Base-by-base conservation (phyloP, 1,284 basidiomycete genomes). In the Sphaerobolus stellatus region DNA sequence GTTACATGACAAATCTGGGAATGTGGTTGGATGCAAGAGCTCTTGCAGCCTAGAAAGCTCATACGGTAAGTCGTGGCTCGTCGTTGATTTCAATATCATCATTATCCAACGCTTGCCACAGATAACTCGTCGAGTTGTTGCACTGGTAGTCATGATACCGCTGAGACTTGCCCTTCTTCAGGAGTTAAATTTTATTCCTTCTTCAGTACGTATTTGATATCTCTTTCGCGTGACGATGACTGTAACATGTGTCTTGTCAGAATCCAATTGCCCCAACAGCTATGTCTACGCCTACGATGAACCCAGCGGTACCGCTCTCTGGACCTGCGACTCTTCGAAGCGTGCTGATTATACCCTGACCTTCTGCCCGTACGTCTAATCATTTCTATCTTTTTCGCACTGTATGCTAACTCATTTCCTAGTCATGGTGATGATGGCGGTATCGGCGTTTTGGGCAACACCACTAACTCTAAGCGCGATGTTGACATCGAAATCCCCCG, bases 121-220 rank as follows among this genome's bases (percentile, higher is more conserved):
- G 74, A 59, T 22, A 72, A 82, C 67, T 78, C 76, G 24, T 61
- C 72, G 29, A 80, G 81, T 66, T 84, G 82, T 71, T 83, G 81
- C 73, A 73, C 76, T 34, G 82, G 82, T n/a, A 65, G 58, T 5
- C 69, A 76, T 68, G 70, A 72, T 62, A 82, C 76, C 11, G 65
- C 78, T 0, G 70, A 61, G 1, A 81, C 80, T 0, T 83, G 81
- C 66, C 79, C 80, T 16, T 52, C 67, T n/a, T 74, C 72, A 20
- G 78, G 77, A 34, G 58, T 59, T n/a, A 45, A 65, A 24, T 79
- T 71, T 66, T 84, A 84, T 66, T 65, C 62, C 50, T 83, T 78
- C 66, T 85, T 84, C 75, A 83, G 71, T 74, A 58, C 50, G 73
- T 66, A 11, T 43, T n/a, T n/a, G 2, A 46, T 49, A 29, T 41